Conservation (phyloP, 495 filamentous ascomycete species). For the Penicillium cataractarum region DNA sequence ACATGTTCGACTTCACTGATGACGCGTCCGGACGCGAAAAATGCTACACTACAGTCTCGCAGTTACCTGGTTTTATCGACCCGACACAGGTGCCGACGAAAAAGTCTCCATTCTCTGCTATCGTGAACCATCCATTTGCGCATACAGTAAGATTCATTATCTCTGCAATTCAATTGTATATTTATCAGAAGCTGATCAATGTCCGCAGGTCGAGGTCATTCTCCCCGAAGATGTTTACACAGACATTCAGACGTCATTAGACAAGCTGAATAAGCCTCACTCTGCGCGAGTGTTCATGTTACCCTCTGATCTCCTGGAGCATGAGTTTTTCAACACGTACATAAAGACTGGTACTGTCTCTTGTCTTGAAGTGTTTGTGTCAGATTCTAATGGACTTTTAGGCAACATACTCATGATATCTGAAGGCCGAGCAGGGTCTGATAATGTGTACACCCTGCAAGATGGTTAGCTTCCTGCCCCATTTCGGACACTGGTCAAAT, state of each 20-base stretch:
- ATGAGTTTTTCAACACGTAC: conserved; percentile 83
- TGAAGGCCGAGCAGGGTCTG: conserved; percentile 76
- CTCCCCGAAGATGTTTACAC: conserved; percentile 69
- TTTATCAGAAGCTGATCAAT: conserved; percentile 17
- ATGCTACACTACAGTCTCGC: conserved; percentile 70
- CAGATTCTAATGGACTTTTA: conserved; percentile 34
- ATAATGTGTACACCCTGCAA: conserved; percentile 75
- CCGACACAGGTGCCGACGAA: conserved; percentile 70
- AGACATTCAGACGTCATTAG: conserved; percentile 58
- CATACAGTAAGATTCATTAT: conserved; percentile 61
- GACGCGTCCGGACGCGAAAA: conserved; percentile 65
- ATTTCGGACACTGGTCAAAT: too few species aligned
- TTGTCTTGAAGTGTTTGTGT: not conserved
- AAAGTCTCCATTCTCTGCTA: conserved; percentile 71
- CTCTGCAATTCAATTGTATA: not conserved
- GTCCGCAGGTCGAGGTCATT: conserved; percentile 68
- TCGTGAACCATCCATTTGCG: conserved; percentile 70
- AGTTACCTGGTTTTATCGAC: conserved; percentile 66
- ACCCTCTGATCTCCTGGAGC: conserved; percentile 68
- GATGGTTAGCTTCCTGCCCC: conserved; percentile 56
- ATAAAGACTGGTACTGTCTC: conserved; percentile 73
- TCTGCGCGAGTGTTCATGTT: conserved; percentile 78
- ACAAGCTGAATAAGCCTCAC: conserved; percentile 43
- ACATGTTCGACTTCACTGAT: conserved; percentile 62
- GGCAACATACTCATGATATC: conserved; percentile 92